These are phyloP conservation scores for Penicillium cinerascens DNA, from an alignment of 495 filamentous ascomycete genomes.

Conservation along the genomic window DNA sequence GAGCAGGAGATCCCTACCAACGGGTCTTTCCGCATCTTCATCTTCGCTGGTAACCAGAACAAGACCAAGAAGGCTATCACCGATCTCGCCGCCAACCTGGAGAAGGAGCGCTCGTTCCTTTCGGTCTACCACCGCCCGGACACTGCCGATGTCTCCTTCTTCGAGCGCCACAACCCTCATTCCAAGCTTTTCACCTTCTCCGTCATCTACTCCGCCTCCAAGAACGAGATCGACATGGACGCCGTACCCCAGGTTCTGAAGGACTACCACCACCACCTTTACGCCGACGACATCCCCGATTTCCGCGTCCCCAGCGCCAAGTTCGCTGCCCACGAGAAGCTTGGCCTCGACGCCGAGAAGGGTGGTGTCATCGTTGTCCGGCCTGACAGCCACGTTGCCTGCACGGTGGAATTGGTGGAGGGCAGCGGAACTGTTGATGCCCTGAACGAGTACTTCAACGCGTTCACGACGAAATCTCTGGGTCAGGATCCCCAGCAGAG, in stretches of 20 bases:
- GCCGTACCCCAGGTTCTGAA: constrained; percentile 64
- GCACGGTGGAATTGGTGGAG: constrained; percentile 67
- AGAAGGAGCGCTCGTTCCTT: constrained; percentile 66
- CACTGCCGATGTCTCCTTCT: constrained; percentile 62
- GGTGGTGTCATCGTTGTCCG: constrained; percentile 79
- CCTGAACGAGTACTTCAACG: constrained; percentile 75
- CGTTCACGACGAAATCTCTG: constrained; percentile 52
- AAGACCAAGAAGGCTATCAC: constrained; percentile 57
- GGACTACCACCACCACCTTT: constrained; percentile 77
- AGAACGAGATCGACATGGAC: constrained; percentile 61
- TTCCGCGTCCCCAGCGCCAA: constrained; percentile 60
- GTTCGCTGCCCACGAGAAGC: constrained; percentile 80
- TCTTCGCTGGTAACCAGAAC: constrained; percentile 71
- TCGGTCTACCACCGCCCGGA: constrained; percentile 59
- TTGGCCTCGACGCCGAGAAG: constrained; percentile 69
- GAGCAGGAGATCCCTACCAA: constrained; percentile 87
- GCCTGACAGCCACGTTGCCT: constrained; percentile 82
- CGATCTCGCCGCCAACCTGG: constrained; percentile 63
- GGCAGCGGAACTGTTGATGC: constrained; percentile 77
- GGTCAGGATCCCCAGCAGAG: constrained; percentile 39
- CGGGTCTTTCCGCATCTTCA: constrained; percentile 79
- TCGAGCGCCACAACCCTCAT: constrained; percentile 80
- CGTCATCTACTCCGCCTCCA: constrained; percentile 63
- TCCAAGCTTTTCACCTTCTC: constrained; percentile 75
- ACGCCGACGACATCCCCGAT: constrained; percentile 82